These are phyloP conservation scores for Sporothrix globosa DNA, from an alignment of 2,329 filamentous ascomycete genomes.

Conservation along the genomic window DNA sequence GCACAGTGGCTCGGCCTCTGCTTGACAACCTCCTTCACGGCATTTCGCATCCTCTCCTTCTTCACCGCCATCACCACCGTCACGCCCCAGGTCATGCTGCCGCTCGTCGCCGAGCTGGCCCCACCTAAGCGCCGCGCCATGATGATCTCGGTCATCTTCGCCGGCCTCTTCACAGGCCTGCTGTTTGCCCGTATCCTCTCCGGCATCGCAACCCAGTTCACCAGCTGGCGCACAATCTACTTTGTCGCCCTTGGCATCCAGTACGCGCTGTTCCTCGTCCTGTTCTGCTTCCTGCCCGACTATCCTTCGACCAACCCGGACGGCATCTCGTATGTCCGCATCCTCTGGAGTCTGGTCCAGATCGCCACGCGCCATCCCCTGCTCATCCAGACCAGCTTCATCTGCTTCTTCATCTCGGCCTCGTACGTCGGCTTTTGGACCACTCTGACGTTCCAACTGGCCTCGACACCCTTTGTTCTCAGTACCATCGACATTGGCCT, in stretches of 20 bases:
- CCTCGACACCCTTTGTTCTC: constrained; percentile 67
- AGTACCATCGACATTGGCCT: constrained; percentile 69
- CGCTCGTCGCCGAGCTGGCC: constrained; percentile 73
- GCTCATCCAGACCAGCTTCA: constrained; percentile 68
- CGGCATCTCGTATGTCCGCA: constrained; percentile 63
- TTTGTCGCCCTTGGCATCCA: constrained; percentile 73
- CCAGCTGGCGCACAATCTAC: constrained; percentile 54
- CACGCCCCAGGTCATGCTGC: constrained; percentile 75
- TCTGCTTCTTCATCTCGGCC: constrained; percentile 60
- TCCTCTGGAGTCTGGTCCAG: constrained; percentile 61
- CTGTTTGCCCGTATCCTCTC: constrained; percentile 61
- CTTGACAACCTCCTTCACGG: constrained; percentile 62
- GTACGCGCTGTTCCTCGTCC: constrained; percentile 63
- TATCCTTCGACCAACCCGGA: constrained; percentile 69
- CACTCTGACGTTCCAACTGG: constrained; percentile 74
- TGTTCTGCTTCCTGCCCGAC: constrained; percentile 75
- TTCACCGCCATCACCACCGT: constrained; percentile 63
- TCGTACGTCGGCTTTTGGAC: constrained; percentile 56
- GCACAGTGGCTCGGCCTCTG: constrained; percentile 67
- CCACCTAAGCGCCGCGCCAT: constrained; percentile 67
- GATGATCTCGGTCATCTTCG: constrained; percentile 66
- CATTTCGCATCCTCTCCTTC: constrained; percentile 69
- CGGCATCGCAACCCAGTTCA: constrained; percentile 26
- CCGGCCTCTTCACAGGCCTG: constrained; percentile 71
- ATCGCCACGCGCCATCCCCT: constrained; percentile 66